Conservation (phyloP, 164 flowering plant genomes). For the Kingdonia uniflora region DNA sequence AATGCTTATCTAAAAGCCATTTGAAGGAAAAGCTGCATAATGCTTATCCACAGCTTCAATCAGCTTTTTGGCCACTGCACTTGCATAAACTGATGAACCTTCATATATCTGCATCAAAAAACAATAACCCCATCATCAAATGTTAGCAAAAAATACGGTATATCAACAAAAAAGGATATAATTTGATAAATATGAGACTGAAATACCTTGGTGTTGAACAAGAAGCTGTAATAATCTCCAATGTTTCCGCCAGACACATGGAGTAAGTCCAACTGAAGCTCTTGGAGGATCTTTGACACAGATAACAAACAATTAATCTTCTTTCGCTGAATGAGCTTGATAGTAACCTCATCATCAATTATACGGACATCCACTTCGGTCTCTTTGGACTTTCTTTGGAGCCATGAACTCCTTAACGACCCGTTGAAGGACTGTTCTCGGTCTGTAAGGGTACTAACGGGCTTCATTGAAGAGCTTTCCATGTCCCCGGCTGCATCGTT, state of each 20-base stretch:
- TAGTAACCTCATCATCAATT: constrained; percentile 83
- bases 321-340: constrained; percentile 79
- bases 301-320: constrained; percentile 60
- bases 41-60: constrained; percentile 71
- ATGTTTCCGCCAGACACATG: constrained; percentile 91
- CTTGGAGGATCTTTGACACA: constrained; percentile 78
- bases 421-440: constrained; percentile 40
- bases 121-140: neutral
- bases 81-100: constrained; percentile 80
- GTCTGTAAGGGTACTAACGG: constrained; percentile 17
- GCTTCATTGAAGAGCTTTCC: constrained; percentile 28
- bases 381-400: constrained; percentile 79
- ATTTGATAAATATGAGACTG: no score
- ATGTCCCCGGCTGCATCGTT: constrained; percentile 25
- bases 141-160: no score
- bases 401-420: constrained; percentile 76
- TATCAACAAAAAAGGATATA: no score
- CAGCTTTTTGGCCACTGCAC: constrained; percentile 80
- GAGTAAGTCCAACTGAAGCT: constrained; percentile 77
- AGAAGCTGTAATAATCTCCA: constrained; percentile 72
- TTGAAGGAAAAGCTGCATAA: constrained; percentile 23
- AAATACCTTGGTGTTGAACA: constrained; percentile 82
- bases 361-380: constrained; percentile 89
- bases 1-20: neutral
- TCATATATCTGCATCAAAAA: constrained; percentile 56